Evolutionary conservation across 306 rosid genomes (phyloP), one percentile per base, ranked within the genome.

Genomic region (Quercus variabilis): DNA sequence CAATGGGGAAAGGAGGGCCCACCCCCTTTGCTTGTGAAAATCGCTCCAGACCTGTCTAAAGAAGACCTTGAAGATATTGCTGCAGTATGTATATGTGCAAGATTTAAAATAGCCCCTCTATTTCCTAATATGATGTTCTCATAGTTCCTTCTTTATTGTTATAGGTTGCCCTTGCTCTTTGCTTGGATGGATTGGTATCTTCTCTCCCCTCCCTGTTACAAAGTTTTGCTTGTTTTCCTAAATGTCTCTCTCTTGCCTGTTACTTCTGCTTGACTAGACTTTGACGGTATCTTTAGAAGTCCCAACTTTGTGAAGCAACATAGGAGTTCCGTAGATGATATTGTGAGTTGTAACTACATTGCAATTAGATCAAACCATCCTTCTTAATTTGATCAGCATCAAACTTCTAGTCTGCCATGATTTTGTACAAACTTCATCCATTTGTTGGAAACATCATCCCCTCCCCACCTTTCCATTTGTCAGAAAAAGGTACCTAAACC

Each of bases 1-100:
- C 99, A 95, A 89, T 95, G 98, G 99, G 99, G 97, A 35, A 95
- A 95, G 82, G 99, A 95, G 88, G 99, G 99, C 30, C 97, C 97
- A 63, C 99, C 99, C 78, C 99, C 99, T 2, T 87, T 95, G 92
- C 92, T 95, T 46, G 99, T 95, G 82, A 95, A 95, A 90, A 95
- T 95, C 71, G 99, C 99, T 73, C 99, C 98, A 4, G 99, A 95
- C 86, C 87, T 95, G 91, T 95, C 99, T 65, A 95, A 90, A 83
- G 95, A 90, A 74, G 99, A 95, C 83, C 99, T 95, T 62, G 99
- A 95, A 89, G 99, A 95, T 84, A 95, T 95, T 84, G 99, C 99
- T 71, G 97, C 98, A 49, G 99, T 95, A 88, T 78, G 97, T 64
- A 80, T 74, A 6, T 5, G 78, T 71, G 73, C 28, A 35, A 82